phyloP scores from a whole-genome alignment of 106 monocot species.

The Apostasia shenzhenica region DNA sequence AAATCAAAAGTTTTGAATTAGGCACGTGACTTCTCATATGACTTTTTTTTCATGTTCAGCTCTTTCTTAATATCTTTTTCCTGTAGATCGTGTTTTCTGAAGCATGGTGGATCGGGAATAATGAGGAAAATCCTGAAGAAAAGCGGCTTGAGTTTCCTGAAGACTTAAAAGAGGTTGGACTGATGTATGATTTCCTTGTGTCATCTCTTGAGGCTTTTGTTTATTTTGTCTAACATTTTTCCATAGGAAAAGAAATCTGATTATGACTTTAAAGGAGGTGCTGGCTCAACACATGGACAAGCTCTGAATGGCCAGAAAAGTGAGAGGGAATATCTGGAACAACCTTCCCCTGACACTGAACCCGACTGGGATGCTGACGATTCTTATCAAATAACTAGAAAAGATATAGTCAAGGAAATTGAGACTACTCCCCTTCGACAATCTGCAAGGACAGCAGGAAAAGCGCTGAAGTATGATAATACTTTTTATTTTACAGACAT shows the following conservation, averaged over 20 bases:
- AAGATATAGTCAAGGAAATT: conserved; percentile 5
- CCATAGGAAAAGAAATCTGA: conserved; percentile 39
- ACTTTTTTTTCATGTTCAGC: neutral
- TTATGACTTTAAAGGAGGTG: conserved; percentile 87
- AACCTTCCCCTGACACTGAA: conserved; percentile 31
- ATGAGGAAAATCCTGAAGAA: conserved; percentile 93
- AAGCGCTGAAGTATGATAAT: conserved; percentile 48
- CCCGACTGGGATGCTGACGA: conserved; percentile 34
- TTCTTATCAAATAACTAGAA: conserved; percentile 17
- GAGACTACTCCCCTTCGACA: conserved; percentile 60
- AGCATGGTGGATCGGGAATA: conserved; percentile 95
- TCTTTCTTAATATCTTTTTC: neutral
- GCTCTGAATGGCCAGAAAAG: conserved; percentile 17
- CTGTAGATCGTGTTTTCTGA: conserved; percentile 93
- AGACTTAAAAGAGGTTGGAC: conserved; percentile 39
- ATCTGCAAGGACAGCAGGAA: conserved; percentile 69
- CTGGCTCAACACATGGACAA: conserved; percentile 48
- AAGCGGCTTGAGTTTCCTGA: conserved; percentile 63
- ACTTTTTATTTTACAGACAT: conserved; percentile 4
- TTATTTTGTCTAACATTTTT: neutral
- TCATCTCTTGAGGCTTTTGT: neutral
- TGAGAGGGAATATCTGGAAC: conserved; percentile 33
- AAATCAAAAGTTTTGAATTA: neutral
- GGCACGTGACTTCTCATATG: neutral
- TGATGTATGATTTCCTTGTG: neutral